A percentile compares a stretch with the other conserved stretches of the same genome.
These are phyloP conservation scores for Lyophyllum semitale DNA, from an alignment of 768 basidiomycete genomes.

Conservation along the genomic window DNA sequence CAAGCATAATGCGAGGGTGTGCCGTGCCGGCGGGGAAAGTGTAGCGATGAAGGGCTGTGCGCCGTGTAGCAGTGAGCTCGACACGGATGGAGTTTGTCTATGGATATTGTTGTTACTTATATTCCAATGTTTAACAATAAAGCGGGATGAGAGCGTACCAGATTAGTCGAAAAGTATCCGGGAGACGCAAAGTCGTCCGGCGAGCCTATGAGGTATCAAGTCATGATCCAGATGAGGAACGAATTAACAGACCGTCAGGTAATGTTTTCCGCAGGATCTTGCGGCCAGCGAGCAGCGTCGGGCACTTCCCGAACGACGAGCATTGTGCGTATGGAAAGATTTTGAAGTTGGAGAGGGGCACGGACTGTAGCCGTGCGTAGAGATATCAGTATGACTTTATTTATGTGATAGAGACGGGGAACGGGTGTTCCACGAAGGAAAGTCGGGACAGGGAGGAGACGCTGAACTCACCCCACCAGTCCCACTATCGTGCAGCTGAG, in stretches of 20 bases:
- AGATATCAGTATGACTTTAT: no score
- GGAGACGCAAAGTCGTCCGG: constrained; percentile 66
- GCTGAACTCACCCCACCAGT: constrained; percentile 53
- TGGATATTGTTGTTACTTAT: background rate
- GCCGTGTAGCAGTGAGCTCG: constrained; percentile 59
- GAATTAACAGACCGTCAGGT: constrained; percentile 43
- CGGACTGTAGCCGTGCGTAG: no score
- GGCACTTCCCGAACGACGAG: constrained; percentile 52
- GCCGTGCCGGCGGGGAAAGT: constrained; percentile 51
- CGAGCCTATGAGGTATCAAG: constrained; percentile 35
- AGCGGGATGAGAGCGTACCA: constrained; percentile 32
- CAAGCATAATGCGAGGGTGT: constrained; percentile 55
- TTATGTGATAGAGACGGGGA: no score
- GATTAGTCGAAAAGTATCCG: constrained; percentile 65
- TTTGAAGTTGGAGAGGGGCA: constrained; percentile 65
- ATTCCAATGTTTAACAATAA: background rate
- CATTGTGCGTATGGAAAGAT: constrained; percentile 56
- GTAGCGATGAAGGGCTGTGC: constrained; percentile 61
- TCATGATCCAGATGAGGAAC: background rate
- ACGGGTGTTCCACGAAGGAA: no score
- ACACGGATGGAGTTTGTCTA: constrained; percentile 59
- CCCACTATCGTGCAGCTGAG: constrained; percentile 63
- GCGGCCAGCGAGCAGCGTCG: constrained; percentile 45
- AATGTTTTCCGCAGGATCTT: constrained; percentile 50
- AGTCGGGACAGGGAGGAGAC: background rate